A percentile compares a stretch with the other conserved stretches of the same genome.
Evolutionary conservation across 116 monocot genomes (phyloP).

Genomic region (Dioscorea cayenensis): DNA sequence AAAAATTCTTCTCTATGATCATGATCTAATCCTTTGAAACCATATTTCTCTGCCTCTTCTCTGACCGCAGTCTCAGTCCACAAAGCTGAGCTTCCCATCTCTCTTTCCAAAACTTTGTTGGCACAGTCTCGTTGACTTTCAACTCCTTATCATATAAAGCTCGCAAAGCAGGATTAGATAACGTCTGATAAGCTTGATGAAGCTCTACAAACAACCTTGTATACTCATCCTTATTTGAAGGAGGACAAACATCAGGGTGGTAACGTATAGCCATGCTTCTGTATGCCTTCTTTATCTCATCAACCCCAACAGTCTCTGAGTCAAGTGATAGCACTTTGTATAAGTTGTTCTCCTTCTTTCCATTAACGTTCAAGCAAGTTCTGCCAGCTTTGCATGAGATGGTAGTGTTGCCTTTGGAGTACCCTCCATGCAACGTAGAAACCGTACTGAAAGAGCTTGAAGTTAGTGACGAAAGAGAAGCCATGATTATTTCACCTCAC

Average conservation of each 20-base stretch:
- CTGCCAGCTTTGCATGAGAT: background rate
- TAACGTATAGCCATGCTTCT: background rate
- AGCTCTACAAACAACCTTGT: slow-evolving; percentile 4
- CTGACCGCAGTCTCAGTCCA: no score
- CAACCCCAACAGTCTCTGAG: background rate
- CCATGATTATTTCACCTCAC: background rate
- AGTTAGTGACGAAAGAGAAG: background rate
- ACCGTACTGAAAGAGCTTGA: background rate
- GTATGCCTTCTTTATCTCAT: slow-evolving; percentile 4
- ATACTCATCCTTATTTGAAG: background rate
- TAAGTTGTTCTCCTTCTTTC: background rate
- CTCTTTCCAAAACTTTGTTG: no score
- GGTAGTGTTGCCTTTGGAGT: background rate
- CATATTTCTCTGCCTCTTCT: no score
- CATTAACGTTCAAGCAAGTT: no score
- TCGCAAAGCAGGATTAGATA: background rate
- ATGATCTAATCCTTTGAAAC: no score
- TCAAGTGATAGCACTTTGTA: background rate
- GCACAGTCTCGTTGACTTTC: no score
- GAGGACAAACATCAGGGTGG: slow-evolving; percentile 7
- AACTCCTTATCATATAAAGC: background rate
- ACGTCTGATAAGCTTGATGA: slow-evolving; percentile 2
- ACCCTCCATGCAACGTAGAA: background rate
- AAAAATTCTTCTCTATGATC: no score
- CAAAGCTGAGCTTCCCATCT: no score